Percentiles rank a stretch among this genome's conserved stretches.
Conservation (phyloP, 805 yeast genomes). For the Yarrowia alimentaria region DNA sequence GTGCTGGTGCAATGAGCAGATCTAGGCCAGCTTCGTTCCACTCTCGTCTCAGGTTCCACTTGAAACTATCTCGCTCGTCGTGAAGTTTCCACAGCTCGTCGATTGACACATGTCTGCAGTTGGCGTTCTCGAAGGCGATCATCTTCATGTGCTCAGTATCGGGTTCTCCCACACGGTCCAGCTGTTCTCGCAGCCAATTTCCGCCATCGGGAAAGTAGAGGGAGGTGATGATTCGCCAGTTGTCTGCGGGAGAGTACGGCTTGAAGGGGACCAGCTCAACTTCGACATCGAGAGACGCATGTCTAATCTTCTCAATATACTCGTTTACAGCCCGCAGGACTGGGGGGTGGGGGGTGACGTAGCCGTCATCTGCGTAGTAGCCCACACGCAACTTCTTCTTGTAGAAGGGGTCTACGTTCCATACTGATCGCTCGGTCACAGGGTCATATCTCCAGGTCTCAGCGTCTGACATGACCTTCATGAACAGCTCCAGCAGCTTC, state of each 20-base stretch:
- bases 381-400: conserved; percentile 38
- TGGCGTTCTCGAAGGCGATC: conserved; percentile 49
- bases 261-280: conserved; percentile 36
- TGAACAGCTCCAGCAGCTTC: conserved; percentile 65
- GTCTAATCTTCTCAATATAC: conserved; percentile 34
- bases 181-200: conserved; percentile 50
- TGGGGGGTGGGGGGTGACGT: conserved; percentile 51
- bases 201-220: conserved; percentile 71
- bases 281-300: conserved; percentile 28
- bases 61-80: conserved; percentile 51
- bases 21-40: conserved; percentile 60
- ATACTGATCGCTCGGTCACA: neutral
- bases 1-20: conserved; percentile 50
- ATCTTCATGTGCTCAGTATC: conserved; percentile 57
- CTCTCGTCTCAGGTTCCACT: conserved; percentile 60
- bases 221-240: conserved; percentile 35
- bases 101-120: conserved; percentile 32
- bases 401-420: neutral
- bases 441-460: conserved; percentile 31
- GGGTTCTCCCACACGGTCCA: conserved; percentile 69
- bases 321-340: conserved; percentile 47
- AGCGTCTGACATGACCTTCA: conserved; percentile 43
- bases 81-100: conserved; percentile 29
- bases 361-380: conserved; percentile 45
- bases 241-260: conserved; percentile 35